These are phyloP conservation scores for Pseudoperonospora humuli DNA, from an alignment of 352 stramenopile species.

Conservation along the genomic window DNA sequence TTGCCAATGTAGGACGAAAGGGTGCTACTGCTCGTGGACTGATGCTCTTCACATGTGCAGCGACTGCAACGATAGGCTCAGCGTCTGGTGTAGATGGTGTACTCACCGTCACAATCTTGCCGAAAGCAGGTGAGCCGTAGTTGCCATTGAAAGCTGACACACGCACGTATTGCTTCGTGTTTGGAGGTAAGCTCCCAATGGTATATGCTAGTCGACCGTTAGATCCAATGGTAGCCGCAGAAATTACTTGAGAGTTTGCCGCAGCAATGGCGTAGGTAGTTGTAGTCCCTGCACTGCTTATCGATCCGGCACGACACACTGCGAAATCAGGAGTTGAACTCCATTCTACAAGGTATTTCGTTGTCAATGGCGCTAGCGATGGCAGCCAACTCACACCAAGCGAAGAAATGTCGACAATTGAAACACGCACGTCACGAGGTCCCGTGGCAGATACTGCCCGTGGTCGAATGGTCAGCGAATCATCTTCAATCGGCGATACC, in stretches of 20 bases:
- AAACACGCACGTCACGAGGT: constrained; percentile 43
- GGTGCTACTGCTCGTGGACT: constrained; percentile 43
- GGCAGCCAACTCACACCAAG: constrained; percentile 62
- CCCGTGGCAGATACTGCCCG: constrained; percentile 38
- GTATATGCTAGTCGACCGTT: constrained; percentile 42
- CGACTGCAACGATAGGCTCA: constrained; percentile 4
- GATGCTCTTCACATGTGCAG: constrained; percentile 25
- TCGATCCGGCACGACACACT: constrained; percentile 21
- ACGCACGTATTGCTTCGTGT: constrained; percentile 79
- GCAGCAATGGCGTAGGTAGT: constrained; percentile 43
- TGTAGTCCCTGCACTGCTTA: constrained; percentile 14
- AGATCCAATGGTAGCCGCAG: constrained; percentile 11
- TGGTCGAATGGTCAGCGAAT: constrained; percentile 29
- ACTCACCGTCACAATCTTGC: constrained; percentile 26
- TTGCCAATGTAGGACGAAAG: constrained; percentile 59
- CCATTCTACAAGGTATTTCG: constrained; percentile 85
- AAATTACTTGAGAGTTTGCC: constrained; percentile 42
- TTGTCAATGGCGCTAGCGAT: constrained; percentile 19
- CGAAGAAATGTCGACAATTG: constrained; percentile 46
- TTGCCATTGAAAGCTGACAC: constrained; percentile 88
- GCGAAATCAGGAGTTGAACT: constrained; percentile 30
- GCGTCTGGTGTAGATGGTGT: constrained; percentile 13
- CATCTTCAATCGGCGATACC: constrained; percentile 10
- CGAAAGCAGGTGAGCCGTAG: constrained; percentile 59
- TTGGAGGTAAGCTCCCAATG: constrained; percentile 74